phyloP scores from a whole-genome alignment of 805 yeast genomes.

The Wickerhamomyces canadensis region DNA sequence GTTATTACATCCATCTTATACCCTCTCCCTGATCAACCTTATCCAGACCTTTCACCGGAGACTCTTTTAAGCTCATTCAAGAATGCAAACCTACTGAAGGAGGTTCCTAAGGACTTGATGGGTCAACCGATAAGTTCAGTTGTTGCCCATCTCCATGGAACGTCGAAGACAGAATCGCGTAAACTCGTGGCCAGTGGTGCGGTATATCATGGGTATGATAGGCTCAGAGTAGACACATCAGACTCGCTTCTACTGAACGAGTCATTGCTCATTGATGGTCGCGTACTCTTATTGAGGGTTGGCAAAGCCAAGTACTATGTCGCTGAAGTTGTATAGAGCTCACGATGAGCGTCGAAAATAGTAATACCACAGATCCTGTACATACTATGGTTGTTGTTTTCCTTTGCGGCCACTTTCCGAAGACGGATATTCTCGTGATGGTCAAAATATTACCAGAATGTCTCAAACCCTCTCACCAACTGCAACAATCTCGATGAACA shows the following conservation, averaged over 20 bases:
- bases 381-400: too few species aligned
- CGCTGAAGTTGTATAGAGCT: conserved; percentile 31
- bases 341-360: too few species aligned
- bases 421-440: too few species aligned
- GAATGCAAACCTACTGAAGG: conserved; percentile 48
- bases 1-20: conserved; percentile 63
- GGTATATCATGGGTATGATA: conserved; percentile 59
- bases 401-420: too few species aligned
- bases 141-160: conserved; percentile 41
- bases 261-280: conserved; percentile 50
- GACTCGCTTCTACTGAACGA: conserved; percentile 42
- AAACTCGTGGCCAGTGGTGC: conserved; percentile 66
- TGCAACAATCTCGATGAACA: too few species aligned
- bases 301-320: conserved; percentile 71
- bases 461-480: too few species aligned
- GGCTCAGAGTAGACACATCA: conserved; percentile 47
- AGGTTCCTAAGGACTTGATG: conserved; percentile 30
- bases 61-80: conserved; percentile 51
- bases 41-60: conserved; percentile 40
- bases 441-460: too few species aligned
- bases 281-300: conserved; percentile 57
- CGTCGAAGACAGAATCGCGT: conserved; percentile 52
- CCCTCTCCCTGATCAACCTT: conserved; percentile 47
- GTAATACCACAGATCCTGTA: too few species aligned
- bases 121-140: conserved; percentile 44